Base-by-base conservation (phyloP, 73 alveolate species). In the Blepharisma stoltei region DNA sequence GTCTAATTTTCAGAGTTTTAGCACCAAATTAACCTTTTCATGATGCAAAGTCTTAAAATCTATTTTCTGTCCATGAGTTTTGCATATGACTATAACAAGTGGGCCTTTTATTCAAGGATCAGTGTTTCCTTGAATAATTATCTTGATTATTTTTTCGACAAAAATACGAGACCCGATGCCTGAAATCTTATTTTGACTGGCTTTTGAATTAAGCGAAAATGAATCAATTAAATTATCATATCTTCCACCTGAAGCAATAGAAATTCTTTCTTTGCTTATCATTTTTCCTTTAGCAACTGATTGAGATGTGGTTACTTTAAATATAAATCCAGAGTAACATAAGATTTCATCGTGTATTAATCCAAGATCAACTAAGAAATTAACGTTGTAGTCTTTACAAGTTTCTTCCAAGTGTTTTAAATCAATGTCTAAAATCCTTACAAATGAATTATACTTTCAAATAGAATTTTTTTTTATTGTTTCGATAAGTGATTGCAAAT, bases 301-400 rank as follows among this genome's bases (percentile, higher is more conserved):
- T 7, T 69, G 71, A 9, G n/a, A 14, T 9, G 11, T 14, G 6
- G 20, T 14, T 37, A 69, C 27, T 37, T n/a, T n/a, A 69, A 18
- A 69, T n/a, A 69, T n/a, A 43, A 69, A 69, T n/a, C 65, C 55
- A 1, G 79, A 69, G 79, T 69, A 69, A 5, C 27, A 69, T 9
- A 14, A 53, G 1, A 69, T 7, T 7, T 46, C 55, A 14, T 69
- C 79, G 5, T n/a, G 23, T 9, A 69, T 43, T 7, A 69, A 5
- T 1, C 67, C 25, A 2, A 38, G 41, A 25, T 69, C 45, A 69
- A 69, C 11, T 8, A 23, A 38, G 32, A 69, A 14, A 43, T 38
- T 44, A 69, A 44, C 60, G 2, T 44, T 25, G 5, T 38, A 44
- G 20, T n/a, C 60, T 69, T 46, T 53, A 2, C 18, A 69, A 44